A percentile compares a stretch with the other conserved stretches of the same genome.
Conservation (phyloP, 2,329 filamentous ascomycete genomes). For the Mollisia scopiformis region DNA sequence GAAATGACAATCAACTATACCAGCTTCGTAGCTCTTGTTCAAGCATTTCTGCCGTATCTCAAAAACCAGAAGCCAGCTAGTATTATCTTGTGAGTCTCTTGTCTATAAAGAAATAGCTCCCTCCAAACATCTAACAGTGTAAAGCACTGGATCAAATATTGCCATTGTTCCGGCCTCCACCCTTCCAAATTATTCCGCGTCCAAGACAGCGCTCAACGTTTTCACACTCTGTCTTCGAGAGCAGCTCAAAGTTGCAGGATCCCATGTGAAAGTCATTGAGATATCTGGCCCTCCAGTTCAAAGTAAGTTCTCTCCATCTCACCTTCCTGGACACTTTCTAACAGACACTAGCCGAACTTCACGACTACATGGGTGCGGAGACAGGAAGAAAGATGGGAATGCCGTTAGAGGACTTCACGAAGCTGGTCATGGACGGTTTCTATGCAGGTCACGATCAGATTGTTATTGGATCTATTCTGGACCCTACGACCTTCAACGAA, state of each 20-base stretch:
- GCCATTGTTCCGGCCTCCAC: conserved; percentile 21
- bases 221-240: conserved; percentile 47
- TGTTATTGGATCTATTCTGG: conserved; percentile 5
- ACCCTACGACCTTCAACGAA: not conserved
- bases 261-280: conserved; percentile 44
- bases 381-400: conserved; percentile 49
- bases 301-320: conserved; percentile 21
- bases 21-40: conserved; percentile 43
- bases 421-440: conserved; percentile 32
- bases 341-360: conserved; percentile 40
- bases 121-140: not conserved
- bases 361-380: conserved; percentile 49
- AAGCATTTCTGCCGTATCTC: conserved; percentile 40
- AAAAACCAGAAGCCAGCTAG: conserved; percentile 14
- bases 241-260: conserved; percentile 38
- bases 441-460: conserved; percentile 16
- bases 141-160: conserved; percentile 25
- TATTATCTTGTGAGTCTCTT: conserved; percentile 22
- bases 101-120: too few species aligned
- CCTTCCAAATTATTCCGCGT: conserved; percentile 45
- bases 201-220: conserved; percentile 47
- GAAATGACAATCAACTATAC: conserved; percentile 47
- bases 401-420: conserved; percentile 47
- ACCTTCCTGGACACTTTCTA: not conserved
- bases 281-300: conserved; percentile 41